Evolutionary conservation across 768 basidiomycete species (phyloP), one percentile per base, ranked within the genome.

Genomic region (Tulasnella calospora): DNA sequence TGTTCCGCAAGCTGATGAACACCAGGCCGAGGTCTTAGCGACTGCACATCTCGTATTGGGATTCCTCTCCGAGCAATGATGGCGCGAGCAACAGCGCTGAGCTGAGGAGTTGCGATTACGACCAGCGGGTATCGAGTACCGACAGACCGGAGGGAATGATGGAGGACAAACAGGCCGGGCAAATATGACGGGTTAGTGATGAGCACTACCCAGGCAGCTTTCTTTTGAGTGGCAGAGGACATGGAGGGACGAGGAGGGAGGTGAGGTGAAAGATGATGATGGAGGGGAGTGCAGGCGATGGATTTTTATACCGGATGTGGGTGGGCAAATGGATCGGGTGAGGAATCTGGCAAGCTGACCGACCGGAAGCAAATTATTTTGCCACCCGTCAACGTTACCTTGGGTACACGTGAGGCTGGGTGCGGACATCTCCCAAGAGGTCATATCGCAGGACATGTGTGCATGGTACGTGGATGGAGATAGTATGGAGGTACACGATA

Each of bases 41-140:
- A 83, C 46, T 91, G 87, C 71, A 96, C 86, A n/a, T 90, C 89
- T 78, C 86, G 85, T 51, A 89, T 87, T 21, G 71, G 78, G 81
- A 96, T 91, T 0, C 87, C 88, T 10, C 87, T 85, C 70, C 86
- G 86, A 35, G 81, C 79, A 41, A 99, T 87, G 61, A 90, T 82
- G 41, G 84, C 84, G 71, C 87, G 87, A 15, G 87, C 88, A 30
- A 88, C 86, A 40, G 86, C 79, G 4, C 90, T 86, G 38, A 95
- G 82, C 1, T 86, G 82, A 6, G 89, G 85, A 0, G 94, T 93
- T 47, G 89, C 88, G 90, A 95, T 92, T 47, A 92, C 92, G 67
- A 95, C 86, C 23, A 96, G 86, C n/a, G 92, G 90, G 84, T 94
- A 95, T 79, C 86, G 86, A 21, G 91, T 90, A 21, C 86, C 83